These are phyloP conservation scores for Phoenix roebelenii DNA, from an alignment of 176 grass and related monocot genomes.

Conservation along the genomic window DNA sequence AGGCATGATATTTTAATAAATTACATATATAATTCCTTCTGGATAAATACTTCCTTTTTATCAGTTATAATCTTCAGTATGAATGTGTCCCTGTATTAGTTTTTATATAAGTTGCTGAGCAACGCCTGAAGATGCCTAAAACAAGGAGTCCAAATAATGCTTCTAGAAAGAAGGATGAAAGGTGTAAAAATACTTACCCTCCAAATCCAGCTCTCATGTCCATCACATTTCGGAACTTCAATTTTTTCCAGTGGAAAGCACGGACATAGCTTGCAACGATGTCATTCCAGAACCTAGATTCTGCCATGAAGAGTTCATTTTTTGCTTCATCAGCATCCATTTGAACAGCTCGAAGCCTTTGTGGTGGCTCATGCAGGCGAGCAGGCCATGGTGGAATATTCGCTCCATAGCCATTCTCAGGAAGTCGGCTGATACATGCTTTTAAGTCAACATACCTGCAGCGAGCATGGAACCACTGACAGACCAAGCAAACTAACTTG, in stretches of 20 bases:
- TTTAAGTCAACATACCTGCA: slow-evolving; percentile 82
- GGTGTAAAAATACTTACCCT: slow-evolving; percentile 48
- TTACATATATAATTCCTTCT: too few species aligned
- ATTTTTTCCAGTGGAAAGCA: slow-evolving; percentile 69
- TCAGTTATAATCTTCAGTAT: too few species aligned
- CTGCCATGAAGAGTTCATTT: slow-evolving; percentile 85
- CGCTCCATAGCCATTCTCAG: slow-evolving; percentile 50
- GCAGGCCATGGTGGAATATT: slow-evolving; percentile 48
- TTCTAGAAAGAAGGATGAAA: background rate
- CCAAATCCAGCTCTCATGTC: slow-evolving; percentile 97
- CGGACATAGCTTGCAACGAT: slow-evolving; percentile 56
- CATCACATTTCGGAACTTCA: slow-evolving; percentile 74
- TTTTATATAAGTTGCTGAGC: too few species aligned
- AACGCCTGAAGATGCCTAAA: too few species aligned
- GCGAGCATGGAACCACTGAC: slow-evolving; percentile 1
- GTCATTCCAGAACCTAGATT: slow-evolving; percentile 68
- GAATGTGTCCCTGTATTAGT: too few species aligned
- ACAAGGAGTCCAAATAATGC: too few species aligned
- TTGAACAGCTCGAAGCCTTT: slow-evolving; percentile 69
- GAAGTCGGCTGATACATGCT: slow-evolving; percentile 66
- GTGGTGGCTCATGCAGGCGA: slow-evolving; percentile 58
- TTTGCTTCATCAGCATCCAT: slow-evolving; percentile 82
- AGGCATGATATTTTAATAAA: too few species aligned
- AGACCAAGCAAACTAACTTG: background rate
- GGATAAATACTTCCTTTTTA: too few species aligned